These are phyloP conservation scores for Mortierella sp. DNA, from an alignment of 371 early-diverging fungal genomes.

Conservation along the genomic window DNA sequence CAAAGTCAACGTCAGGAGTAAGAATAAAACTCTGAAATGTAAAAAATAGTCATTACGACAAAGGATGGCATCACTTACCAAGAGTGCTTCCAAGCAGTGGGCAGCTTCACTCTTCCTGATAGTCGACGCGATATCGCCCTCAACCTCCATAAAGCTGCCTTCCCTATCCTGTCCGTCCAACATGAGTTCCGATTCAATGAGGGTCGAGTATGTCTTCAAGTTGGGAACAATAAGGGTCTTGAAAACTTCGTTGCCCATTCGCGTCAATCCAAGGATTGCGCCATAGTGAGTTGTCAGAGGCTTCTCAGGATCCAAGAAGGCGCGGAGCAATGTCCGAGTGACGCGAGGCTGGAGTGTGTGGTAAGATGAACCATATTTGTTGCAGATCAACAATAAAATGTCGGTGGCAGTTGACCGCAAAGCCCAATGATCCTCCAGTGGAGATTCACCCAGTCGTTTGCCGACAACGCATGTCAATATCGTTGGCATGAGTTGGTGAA, in stretches of 20 bases:
- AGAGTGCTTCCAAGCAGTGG: conserved; percentile 40
- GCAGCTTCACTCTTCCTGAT: conserved; percentile 33
- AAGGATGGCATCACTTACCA: conserved; percentile 17
- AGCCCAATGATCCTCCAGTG: conserved; percentile 84
- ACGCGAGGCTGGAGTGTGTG: conserved; percentile 91
- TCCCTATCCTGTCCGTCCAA: conserved; percentile 25
- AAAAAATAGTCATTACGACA: neutral
- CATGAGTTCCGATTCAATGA: conserved; percentile 53
- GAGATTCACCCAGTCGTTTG: conserved; percentile 80
- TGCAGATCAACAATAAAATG: conserved; percentile 80
- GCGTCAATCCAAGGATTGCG: conserved; percentile 84
- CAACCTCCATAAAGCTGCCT: conserved; percentile 39
- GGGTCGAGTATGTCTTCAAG: conserved; percentile 70
- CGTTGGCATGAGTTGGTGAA: conserved; percentile 98
- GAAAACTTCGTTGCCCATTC: conserved; percentile 86
- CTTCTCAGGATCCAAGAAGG: conserved; percentile 89
- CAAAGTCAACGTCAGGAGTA: neutral
- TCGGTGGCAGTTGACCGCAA: conserved; percentile 84
- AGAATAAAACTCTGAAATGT: neutral
- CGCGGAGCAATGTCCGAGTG: conserved; percentile 88
- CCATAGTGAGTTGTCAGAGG: conserved; percentile 91
- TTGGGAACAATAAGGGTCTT: conserved; percentile 84
- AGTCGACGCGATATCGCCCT: conserved; percentile 20
- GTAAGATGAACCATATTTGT: conserved; percentile 82
- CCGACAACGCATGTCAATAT: conserved; percentile 97